A percentile compares a stretch with the other conserved stretches of the same genome.
Conservation (phyloP, 331 rosid genomes). For the Arachis monticola region DNA sequence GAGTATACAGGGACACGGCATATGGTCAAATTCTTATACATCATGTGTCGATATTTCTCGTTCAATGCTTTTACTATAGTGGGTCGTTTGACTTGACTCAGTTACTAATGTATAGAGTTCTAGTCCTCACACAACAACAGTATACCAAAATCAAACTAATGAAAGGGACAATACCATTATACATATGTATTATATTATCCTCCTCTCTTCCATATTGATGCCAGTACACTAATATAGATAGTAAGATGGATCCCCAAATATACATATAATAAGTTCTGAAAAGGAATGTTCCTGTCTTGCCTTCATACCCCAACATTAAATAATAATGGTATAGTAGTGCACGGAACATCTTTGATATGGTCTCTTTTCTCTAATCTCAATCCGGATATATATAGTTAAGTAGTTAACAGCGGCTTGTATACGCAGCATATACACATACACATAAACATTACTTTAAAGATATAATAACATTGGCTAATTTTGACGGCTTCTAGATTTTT, state of each 20-base stretch:
- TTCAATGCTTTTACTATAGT: neutral
- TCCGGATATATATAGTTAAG: too few relatives aligned
- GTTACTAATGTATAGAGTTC: neutral
- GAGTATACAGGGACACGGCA: too few relatives aligned
- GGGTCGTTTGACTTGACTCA: neutral
- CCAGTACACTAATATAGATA: neutral
- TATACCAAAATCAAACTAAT: neutral
- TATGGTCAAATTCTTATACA: too few relatives aligned
- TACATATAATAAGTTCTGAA: neutral
- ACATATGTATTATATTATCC: neutral
- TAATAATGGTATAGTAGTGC: neutral
- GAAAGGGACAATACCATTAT: neutral
- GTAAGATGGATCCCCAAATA: neutral
- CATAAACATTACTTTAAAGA: too few relatives aligned
- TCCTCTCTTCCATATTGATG: neutral
- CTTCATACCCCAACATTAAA: neutral
- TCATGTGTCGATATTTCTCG: neutral
- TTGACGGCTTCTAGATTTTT: neutral
- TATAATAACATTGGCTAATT: too few relatives aligned
- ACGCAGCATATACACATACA: too few relatives aligned
- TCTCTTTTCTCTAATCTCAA: neutral
- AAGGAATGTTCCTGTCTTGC: neutral
- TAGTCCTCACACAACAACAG: neutral
- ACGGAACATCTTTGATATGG: neutral
- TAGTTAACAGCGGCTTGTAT: too few relatives aligned